Base-by-base conservation (phyloP, 495 filamentous ascomycete species). In the Darksidea phi region DNA sequence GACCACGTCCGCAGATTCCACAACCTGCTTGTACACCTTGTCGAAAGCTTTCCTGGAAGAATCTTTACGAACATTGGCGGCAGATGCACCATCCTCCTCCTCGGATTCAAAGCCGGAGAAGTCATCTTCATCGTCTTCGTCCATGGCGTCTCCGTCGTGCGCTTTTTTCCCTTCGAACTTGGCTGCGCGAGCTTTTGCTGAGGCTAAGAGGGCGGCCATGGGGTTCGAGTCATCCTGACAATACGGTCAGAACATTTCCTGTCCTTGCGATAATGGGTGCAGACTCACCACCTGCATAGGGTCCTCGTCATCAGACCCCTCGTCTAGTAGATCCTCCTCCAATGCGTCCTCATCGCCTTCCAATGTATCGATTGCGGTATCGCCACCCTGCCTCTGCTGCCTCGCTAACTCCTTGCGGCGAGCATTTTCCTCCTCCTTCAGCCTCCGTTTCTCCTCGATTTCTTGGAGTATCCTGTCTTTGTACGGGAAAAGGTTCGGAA, bases 401-500 rank as follows among this genome's bases (percentile, higher is more conserved):
- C 86, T 93, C 48, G 86, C 84, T 66, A 88, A 78, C 66, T 95
- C 89, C 49, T 82, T 80, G 48, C 82, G 81, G 56, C 82, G 82
- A 66, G 80, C 77, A 66, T 80, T 80, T 64, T 96, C 91, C 72
- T 96, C 94, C 53, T 81, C 82, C 77, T 91, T 97, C 72, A 82
- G 69, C 32, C 86, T 79, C 74, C 85, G 87, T 59, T 82, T 85
- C 72, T 96, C 89, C 76, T 98, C 95, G 66, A 98, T 95, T 73
- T 98, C 90, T 25, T 89, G 83, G 43, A 98, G 80, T 18, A 98
- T 82, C 77, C 88, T 90, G 70, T 97, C 95, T 77, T 98, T 98
- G 82, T 92, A 96, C 12, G 94, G 94, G 77, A 96, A 98, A 24
- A 96, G 81, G 71, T 96, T 98, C 49, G 94, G 94, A 52, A 98